A percentile compares a stretch with the other conserved stretches of the same genome.
These are phyloP conservation scores for Aspergillus conjunctus DNA, from an alignment of 495 filamentous ascomycete species.

Conservation along the genomic window DNA sequence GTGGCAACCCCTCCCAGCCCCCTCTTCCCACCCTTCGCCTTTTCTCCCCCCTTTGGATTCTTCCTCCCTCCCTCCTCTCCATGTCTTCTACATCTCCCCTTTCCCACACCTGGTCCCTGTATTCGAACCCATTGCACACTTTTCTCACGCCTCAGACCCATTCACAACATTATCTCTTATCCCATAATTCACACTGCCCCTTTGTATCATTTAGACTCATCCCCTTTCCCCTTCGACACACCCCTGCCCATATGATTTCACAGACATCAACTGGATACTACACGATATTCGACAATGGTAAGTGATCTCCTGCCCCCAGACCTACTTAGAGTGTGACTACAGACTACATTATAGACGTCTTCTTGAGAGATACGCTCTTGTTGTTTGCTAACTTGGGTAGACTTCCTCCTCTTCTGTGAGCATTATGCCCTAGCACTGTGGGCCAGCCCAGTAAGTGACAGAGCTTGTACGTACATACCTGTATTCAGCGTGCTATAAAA, in stretches of 20 bases:
- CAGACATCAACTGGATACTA: not conserved
- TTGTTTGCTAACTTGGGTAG: not conserved
- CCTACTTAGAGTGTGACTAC: not conserved
- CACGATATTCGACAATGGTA: not conserved
- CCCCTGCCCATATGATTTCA: not conserved
- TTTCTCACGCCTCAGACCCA: not conserved
- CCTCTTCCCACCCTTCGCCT: not conserved
- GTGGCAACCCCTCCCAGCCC: not conserved
- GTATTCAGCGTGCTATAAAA: not conserved
- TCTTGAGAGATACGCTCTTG: not conserved
- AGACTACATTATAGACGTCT: not conserved
- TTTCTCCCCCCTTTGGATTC: constrained; percentile 4
- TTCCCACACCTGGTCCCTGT: not conserved
- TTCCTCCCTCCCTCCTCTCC: not conserved
- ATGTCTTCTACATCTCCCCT: not conserved
- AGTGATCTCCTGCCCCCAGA: not conserved
- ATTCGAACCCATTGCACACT: not conserved
- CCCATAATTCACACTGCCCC: not conserved
- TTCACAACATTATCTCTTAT: not conserved
- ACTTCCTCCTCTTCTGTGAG: constrained; percentile 10
- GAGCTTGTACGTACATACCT: constrained; percentile 20
- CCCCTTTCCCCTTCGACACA: not conserved
- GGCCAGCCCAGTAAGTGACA: constrained; percentile 26
- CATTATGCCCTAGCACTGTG: constrained; percentile 7
- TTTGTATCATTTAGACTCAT: not conserved